A percentile compares a stretch with the other conserved stretches of the same genome.
Conservation (phyloP, 352 stramenopile genomes). For the Phytophthora melonis region DNA sequence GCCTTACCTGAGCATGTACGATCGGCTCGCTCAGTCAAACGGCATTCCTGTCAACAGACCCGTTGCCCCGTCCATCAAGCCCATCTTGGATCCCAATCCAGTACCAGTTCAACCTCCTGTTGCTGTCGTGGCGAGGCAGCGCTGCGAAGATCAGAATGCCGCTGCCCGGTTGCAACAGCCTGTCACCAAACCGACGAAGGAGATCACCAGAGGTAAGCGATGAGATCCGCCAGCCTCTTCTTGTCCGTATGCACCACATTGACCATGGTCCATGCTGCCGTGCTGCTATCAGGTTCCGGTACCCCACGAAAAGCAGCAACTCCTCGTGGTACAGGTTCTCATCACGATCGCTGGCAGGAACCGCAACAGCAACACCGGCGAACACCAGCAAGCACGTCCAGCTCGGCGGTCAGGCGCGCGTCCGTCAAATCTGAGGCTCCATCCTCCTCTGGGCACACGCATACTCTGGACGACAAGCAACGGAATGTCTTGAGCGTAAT, state of each 20-base stretch:
- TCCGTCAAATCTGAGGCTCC: slow-evolving; percentile 10
- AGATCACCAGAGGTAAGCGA: slow-evolving; percentile 23
- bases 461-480: slow-evolving; percentile 62
- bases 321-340: slow-evolving; percentile 18
- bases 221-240: not conserved
- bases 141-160: slow-evolving; percentile 16
- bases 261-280: not conserved
- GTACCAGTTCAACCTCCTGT: slow-evolving; percentile 8
- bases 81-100: slow-evolving; percentile 38
- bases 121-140: slow-evolving; percentile 5
- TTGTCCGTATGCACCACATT: not conserved
- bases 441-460: not conserved
- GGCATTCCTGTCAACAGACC: slow-evolving; percentile 41
- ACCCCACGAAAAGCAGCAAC: slow-evolving; percentile 7
- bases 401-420: slow-evolving; percentile 10
- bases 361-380: slow-evolving; percentile 28
- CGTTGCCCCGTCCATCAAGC: slow-evolving; percentile 46
- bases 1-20: slow-evolving; percentile 75
- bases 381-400: slow-evolving; percentile 12
- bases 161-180: slow-evolving; percentile 2
- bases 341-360: slow-evolving; percentile 24
- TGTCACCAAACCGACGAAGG: slow-evolving; percentile 23
- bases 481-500: slow-evolving; percentile 76
- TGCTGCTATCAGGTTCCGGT: slow-evolving; percentile 4
- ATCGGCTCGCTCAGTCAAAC: slow-evolving; percentile 67